Conservation (phyloP, 2,329 filamentous ascomycete genomes). For the Microascus cirrosus region DNA sequence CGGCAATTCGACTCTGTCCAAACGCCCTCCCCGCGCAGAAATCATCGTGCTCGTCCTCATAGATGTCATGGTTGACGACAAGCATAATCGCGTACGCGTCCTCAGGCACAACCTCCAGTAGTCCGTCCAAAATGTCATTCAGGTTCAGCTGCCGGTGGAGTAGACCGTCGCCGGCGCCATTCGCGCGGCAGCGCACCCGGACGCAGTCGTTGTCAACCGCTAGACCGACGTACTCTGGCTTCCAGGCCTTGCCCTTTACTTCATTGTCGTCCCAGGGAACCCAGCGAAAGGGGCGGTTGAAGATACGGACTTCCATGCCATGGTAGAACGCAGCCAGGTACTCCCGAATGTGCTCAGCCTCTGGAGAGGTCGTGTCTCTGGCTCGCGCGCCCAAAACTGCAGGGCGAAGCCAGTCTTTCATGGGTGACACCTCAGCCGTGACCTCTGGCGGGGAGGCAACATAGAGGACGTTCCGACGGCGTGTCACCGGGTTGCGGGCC, state of each 20-base stretch:
- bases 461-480: conserved; percentile 37
- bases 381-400: not conserved
- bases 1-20: conserved; percentile 48
- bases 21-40: conserved; percentile 59
- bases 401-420: not conserved
- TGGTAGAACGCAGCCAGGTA: conserved; percentile 39
- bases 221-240: conserved; percentile 32
- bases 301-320: conserved; percentile 34
- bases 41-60: conserved; percentile 53
- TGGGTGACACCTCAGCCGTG: conserved; percentile 7
- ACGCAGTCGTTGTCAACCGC: conserved; percentile 21
- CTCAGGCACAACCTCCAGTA: conserved; percentile 37
- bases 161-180: conserved; percentile 27
- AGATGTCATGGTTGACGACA: conserved; percentile 50
- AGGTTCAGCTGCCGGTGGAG: conserved; percentile 44
- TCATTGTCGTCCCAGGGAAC: conserved; percentile 29
- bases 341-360: conserved; percentile 15
- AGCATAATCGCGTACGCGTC: conserved; percentile 50
- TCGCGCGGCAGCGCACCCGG: conserved; percentile 35
- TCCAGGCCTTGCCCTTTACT: conserved; percentile 6
- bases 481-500: conserved; percentile 36
- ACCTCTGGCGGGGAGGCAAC: conserved; percentile 34
- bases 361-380: conserved; percentile 10
- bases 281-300: conserved; percentile 30
- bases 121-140: conserved; percentile 47